Base-by-base conservation (phyloP, 2,329 filamentous ascomycete species). In the Alternaria burnsii region DNA sequence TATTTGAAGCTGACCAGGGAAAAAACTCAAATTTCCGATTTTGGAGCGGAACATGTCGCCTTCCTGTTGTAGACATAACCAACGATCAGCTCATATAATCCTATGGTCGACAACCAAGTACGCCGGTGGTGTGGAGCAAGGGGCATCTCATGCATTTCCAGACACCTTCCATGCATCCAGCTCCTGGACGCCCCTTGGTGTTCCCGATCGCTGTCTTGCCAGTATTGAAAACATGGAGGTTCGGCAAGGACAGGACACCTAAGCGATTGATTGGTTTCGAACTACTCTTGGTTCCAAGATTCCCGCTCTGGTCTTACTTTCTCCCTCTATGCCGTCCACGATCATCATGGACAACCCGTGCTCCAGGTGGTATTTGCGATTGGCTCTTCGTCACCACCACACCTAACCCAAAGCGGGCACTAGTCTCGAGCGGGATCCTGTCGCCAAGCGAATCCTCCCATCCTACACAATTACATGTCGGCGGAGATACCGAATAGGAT, bases 401-500 rank as follows among this genome's bases (percentile, higher is more conserved):
- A 20, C 48, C 32, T 36, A 56, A 51, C 38, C 58, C 20, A 67
- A 61, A 59, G 66, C 66, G 67, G 67, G 68, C 53, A 32, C 52
- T 62, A 58, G 30, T 43, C 34, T 56, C 59, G 59, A 59, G 63
- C 65, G 52, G 58, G 59, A 22, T 34, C 43, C 52, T 51, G 65
- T 62, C 64, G 65, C 66, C 68, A 67, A 70, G 68, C 43, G 24
- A 55, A 56, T 56, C 59, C 58, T 55, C 30, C 53, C 54, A 28
- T 18, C 18, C 30, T 26, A 36, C 32, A 56, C 46, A 52, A 40
- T n/a, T 62, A 50, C 58, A 51, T 18, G 50, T 58, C 64, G 62
- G 66, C 59, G 64, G 64, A 67, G 50, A 32, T 52, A 34, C 55
- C 55, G 28, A 60, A 62, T 36, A 11, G 46, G 56, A 42, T 12